Conservation (phyloP, 345 rosid species). For the Syzygium aqueum region DNA sequence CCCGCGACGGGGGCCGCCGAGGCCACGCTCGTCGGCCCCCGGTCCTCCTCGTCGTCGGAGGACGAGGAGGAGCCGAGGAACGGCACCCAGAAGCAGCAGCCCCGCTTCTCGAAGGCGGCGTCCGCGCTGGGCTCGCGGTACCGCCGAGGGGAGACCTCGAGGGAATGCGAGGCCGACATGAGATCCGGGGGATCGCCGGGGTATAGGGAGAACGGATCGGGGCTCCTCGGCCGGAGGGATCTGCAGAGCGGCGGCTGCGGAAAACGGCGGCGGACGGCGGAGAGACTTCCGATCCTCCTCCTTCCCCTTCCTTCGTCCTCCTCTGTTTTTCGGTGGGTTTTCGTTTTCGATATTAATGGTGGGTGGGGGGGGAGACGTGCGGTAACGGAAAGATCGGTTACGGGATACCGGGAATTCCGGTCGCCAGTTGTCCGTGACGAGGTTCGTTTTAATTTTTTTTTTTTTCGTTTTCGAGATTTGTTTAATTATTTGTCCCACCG, state of each 20-base stretch:
- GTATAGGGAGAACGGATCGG: neutral
- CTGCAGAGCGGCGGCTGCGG: neutral
- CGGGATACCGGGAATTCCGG: conserved; percentile 5
- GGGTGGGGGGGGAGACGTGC: neutral
- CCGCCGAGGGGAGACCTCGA: neutral
- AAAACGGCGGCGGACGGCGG: neutral
- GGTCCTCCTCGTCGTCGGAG: neutral
- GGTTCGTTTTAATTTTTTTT: neutral
- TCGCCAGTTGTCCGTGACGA: neutral
- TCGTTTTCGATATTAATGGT: neutral
- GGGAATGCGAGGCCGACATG: neutral
- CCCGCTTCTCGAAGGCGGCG: neutral
- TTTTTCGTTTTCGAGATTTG: too few relatives aligned
- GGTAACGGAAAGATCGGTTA: conserved; percentile 6
- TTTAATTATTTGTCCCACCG: neutral
- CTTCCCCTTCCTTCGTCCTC: neutral
- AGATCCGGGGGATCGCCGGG: neutral
- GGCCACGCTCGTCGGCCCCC: neutral
- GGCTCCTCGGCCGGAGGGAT: neutral
- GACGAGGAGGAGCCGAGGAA: neutral
- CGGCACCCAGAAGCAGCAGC: conserved; percentile 11
- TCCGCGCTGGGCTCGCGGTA: neutral
- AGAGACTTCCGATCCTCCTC: neutral
- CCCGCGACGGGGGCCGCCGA: neutral
- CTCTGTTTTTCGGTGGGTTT: neutral